Percentiles rank a stretch among this genome's conserved stretches.
phyloP scores from a whole-genome alignment of 1,284 basidiomycete genomes.

The Clitocybe nebularis region DNA sequence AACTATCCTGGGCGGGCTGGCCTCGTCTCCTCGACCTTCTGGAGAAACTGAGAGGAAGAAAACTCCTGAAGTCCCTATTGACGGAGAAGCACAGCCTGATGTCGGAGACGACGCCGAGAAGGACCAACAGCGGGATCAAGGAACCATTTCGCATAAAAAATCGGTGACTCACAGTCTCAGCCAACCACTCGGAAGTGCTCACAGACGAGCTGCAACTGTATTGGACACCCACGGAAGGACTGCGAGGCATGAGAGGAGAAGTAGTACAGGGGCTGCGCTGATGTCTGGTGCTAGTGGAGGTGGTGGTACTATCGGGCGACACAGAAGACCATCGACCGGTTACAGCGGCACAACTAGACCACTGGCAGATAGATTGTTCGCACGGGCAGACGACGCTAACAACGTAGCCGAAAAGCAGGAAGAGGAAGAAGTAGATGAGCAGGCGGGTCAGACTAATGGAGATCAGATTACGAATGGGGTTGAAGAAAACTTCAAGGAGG shows the following conservation, averaged over 20 bases:
- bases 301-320: slow-evolving; percentile 60
- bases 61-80: too few species aligned
- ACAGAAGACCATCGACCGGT: slow-evolving; percentile 63
- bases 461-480: slow-evolving; percentile 14
- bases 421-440: slow-evolving; percentile 24
- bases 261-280: slow-evolving; percentile 66
- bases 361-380: slow-evolving; percentile 45
- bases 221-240: slow-evolving; percentile 60
- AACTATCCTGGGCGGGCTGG: slow-evolving; percentile 42
- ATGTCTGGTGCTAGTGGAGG: slow-evolving; percentile 24
- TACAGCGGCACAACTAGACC: slow-evolving; percentile 41
- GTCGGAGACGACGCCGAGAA: slow-evolving; percentile 21
- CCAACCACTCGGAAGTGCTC: slow-evolving; percentile 51
- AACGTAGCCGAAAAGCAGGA: slow-evolving; percentile 37
- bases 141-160: slow-evolving; percentile 9
- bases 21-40: slow-evolving; percentile 41
- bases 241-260: slow-evolving; percentile 69
- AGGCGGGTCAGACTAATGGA: slow-evolving; percentile 21
- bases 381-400: slow-evolving; percentile 40
- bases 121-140: slow-evolving; percentile 6
- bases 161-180: slow-evolving; percentile 46
- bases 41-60: slow-evolving; percentile 30
- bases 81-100: slow-evolving; percentile 23
- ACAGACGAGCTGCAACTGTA: slow-evolving; percentile 71
- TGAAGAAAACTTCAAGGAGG: slow-evolving; percentile 28